These are phyloP conservation scores for Pseudoperonospora humuli DNA, from an alignment of 352 stramenopile genomes.

Conservation along the genomic window DNA sequence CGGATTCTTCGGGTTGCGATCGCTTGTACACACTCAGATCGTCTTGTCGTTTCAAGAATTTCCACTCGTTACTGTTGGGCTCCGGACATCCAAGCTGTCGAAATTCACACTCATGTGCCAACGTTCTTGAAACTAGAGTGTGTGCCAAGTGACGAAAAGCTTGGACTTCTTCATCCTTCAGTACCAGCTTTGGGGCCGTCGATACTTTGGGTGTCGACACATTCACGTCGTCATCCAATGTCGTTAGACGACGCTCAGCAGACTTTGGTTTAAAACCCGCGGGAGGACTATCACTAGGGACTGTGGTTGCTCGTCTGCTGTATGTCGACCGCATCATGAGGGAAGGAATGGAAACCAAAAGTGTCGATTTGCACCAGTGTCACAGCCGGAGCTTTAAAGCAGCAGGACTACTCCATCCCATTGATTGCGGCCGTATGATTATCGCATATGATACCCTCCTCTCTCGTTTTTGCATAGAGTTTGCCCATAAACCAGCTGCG, in stretches of 20 bases:
- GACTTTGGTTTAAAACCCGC: neutral
- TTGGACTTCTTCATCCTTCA: conserved; percentile 23
- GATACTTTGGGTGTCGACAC: neutral
- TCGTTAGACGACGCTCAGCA: conserved; percentile 9
- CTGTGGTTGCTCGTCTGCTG: conserved; percentile 13
- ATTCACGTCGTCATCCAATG: conserved; percentile 7
- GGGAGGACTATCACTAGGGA: neutral
- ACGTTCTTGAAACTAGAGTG: conserved; percentile 32
- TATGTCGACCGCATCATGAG: neutral
- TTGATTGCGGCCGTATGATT: conserved; percentile 19
- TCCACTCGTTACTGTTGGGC: conserved; percentile 22
- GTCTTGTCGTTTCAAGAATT: conserved; percentile 27
- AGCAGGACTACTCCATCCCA: conserved; percentile 14
- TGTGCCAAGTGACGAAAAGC: conserved; percentile 25
- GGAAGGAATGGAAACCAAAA: too few species aligned
- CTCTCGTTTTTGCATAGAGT: too few species aligned
- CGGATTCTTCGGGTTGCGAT: neutral
- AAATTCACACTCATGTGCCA: conserved; percentile 36
- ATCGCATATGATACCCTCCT: too few species aligned
- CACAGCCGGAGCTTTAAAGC: too few species aligned
- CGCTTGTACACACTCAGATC: conserved; percentile 23
- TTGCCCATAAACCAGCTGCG: neutral
- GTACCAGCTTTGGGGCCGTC: conserved; percentile 6
- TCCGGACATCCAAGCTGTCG: conserved; percentile 17
- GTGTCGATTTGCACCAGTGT: too few species aligned